phyloP scores from a whole-genome alignment of 257 asterid genomes.

The Craterostigma plantagineum region DNA sequence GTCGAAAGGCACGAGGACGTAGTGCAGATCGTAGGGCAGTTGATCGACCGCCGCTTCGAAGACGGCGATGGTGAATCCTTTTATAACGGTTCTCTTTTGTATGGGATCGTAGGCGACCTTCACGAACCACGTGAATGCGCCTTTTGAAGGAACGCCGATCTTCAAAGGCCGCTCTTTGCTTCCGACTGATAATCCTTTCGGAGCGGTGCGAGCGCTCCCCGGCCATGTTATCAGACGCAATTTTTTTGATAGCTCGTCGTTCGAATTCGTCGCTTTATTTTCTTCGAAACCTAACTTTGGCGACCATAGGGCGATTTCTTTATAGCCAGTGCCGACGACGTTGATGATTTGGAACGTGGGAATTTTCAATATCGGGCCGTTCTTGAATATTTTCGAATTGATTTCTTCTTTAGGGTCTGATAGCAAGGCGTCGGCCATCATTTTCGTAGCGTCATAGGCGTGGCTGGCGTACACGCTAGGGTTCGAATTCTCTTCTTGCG shows the following conservation, averaged over 20 bases:
- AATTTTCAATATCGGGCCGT: constrained; percentile 16
- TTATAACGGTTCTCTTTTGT: constrained; percentile 13
- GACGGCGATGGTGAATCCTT: constrained; percentile 43
- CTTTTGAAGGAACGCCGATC: constrained; percentile 39
- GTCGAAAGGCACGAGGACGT: constrained; percentile 21
- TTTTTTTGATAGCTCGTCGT: no score
- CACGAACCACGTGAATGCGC: constrained; percentile 38
- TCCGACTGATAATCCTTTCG: constrained; percentile 24
- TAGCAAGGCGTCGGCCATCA: constrained; percentile 16
- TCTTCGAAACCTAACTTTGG: constrained; percentile 20
- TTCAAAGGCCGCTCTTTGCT: constrained; percentile 23
- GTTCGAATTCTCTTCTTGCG: constrained; percentile 23
- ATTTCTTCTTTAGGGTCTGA: constrained; percentile 6
- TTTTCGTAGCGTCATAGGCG: constrained; percentile 36
- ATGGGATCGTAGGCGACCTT: constrained; percentile 17
- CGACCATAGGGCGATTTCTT: constrained; percentile 33
- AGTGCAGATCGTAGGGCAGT: constrained; percentile 28
- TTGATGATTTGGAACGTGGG: constrained; percentile 27
- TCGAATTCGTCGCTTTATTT: constrained; percentile 1
- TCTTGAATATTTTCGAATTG: constrained; percentile 24
- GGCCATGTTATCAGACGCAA: constrained; percentile 43
- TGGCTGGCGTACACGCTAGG: constrained; percentile 29
- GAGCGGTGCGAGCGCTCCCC: constrained; percentile 24
- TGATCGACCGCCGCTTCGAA: constrained; percentile 31
- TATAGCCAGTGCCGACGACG: constrained; percentile 39